Base-by-base conservation (phyloP, 768 basidiomycete genomes). In the Strobilomyces confusus region DNA sequence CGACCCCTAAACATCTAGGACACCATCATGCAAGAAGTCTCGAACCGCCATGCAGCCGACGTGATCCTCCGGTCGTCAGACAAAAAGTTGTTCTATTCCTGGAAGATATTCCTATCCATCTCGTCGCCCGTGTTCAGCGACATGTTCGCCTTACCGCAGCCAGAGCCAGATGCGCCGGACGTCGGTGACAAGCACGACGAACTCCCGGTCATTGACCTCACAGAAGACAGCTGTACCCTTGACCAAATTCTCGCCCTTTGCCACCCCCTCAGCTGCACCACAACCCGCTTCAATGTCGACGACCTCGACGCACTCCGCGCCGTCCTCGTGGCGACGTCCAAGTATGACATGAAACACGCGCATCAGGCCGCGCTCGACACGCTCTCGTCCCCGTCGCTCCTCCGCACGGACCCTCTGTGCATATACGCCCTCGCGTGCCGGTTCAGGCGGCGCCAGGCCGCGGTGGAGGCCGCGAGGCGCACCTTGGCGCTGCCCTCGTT, bases 61-160 rank as follows among this genome's bases (percentile, higher is more conserved):
- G 12, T 62, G 17, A 23, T 58, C 26, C 52, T 64, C 14, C 54
- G 59, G 14, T 55, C 56, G 15, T 56, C 63, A 14, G 56, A 62
- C 34, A 29, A 32, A 17, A 3, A 20, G 4, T 23, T n/a, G 3
- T 54, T 58, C 30, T 7, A 42, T 1, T 48, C 56, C 5, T 62
- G 52, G 59, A 62, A 56, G 17, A 30, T 25, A 0, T 5, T 58
- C 2, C 19, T 58, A 9, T 53, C 51, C 15, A 29, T 61, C 0
- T 44, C 52, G 5, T 64, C 63, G 3, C 43, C 62, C 0, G 29
- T 63, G 0, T 63, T 64, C 44, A 19, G 20, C 3, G 48, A 41
- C 29, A 58, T 62, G 63, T 56, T 61, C 47, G 30, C 45, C 17
- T 15, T 63, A 17, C 49, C 62, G 14, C 58, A 55, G 19, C 36